Evolutionary conservation across 305 asterid genomes (phyloP), one percentile per base, ranked within the genome.

Genomic region (Rubia peregrina): DNA sequence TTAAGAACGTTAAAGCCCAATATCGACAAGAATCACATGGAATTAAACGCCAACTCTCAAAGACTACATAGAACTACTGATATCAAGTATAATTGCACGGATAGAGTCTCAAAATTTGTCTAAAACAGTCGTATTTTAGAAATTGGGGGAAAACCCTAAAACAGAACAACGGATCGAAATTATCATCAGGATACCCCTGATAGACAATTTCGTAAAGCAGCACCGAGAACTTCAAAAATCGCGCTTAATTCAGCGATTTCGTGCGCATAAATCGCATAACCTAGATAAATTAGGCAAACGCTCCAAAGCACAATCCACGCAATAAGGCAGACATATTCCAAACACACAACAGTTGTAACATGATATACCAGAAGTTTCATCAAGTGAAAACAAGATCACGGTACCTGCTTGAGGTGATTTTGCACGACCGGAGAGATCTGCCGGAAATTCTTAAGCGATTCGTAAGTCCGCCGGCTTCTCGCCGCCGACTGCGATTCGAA

Each of bases 401-500:
- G 12, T 26, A 90, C 98, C 98, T 86, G 88, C 67, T 88, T 89
- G 75, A 93, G 98, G 83, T 93, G 98, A 68, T 80, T 79, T 69
- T 93, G 98, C 72, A 93, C 98, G 62, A 72, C 77, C 12, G 98
- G 97, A 21, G 98, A 90, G 75, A 90, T 93, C 85, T 89, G 95
- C 17, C 92, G 88, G 83, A 93, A 79, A 81, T 89, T 93, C 79
- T 90, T 90, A 33, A 93, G 92, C 41, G 96, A 89, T 48, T 90
- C 96, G 71, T 85, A 90, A 67, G 77, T 85, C 96, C 95, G 89
- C 6, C 96, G 77, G 71, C 73, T 82, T 6, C 93, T 75, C 7
- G 95, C 78, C 57, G 84, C 41, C 26, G 85, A 75, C 72, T 79
- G 94, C 19, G 88, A 74, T 17, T 80, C 88, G 77, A 89, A 84